These are phyloP conservation scores for Avena insularis DNA, from an alignment of 176 grass and related monocot genomes.

Conservation along the genomic window DNA sequence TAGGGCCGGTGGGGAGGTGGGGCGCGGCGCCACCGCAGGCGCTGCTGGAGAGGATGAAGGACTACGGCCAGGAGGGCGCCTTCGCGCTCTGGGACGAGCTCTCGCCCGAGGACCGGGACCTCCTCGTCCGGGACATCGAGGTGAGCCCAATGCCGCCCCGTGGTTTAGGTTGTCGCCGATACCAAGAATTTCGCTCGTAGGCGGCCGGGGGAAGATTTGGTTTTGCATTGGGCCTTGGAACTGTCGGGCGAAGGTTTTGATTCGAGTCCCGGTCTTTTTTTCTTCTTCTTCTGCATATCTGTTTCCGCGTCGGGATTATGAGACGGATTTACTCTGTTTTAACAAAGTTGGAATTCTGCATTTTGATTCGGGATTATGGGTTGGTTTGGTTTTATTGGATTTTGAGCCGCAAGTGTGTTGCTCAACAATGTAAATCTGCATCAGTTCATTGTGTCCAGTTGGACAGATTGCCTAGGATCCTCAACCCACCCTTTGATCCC, in stretches of 20 bases:
- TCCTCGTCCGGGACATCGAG: constrained; percentile 92
- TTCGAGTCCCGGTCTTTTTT: too few species aligned
- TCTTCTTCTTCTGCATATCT: not conserved
- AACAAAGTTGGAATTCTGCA: not conserved
- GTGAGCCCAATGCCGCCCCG: constrained; percentile 56
- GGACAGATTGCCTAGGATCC: not conserved
- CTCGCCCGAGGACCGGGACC: constrained; percentile 78
- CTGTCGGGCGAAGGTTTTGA: not conserved
- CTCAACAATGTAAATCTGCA: not conserved
- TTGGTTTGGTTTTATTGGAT: too few species aligned
- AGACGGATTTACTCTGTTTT: not conserved
- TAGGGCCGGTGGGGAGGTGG: constrained; percentile 55
- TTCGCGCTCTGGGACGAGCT: constrained; percentile 98
- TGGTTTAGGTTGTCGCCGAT: not conserved
- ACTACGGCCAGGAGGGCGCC: constrained; percentile 94
- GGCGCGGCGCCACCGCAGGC: constrained; percentile 83
- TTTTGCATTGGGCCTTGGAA: constrained; percentile 29
- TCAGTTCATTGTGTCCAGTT: not conserved
- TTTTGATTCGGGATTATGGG: not conserved
- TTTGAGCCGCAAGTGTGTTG: too few species aligned
- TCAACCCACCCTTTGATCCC: not conserved
- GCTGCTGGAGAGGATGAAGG: constrained; percentile 94
- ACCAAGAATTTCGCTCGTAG: constrained; percentile 16
- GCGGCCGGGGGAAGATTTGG: constrained; percentile 10
- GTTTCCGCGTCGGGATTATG: not conserved